Conservation (phyloP, 1,284 basidiomycete genomes). For the Phlebopus sp. region DNA sequence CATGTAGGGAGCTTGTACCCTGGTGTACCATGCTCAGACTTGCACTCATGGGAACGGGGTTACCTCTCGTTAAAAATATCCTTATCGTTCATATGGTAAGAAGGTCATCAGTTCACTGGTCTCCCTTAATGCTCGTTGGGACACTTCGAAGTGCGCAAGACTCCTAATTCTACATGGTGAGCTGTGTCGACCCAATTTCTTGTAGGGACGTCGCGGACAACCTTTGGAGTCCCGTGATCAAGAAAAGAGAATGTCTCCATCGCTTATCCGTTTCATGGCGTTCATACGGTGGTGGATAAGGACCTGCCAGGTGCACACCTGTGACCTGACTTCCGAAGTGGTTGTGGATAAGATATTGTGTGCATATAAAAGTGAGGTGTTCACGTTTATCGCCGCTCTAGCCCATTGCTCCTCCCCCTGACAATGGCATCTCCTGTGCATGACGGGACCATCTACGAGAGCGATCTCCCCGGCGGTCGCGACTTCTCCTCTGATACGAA, state of each 20-base stretch:
- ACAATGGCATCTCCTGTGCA: background rate
- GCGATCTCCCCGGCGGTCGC: background rate
- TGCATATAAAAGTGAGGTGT: background rate
- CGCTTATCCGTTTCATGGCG: background rate
- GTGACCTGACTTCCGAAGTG: background rate
- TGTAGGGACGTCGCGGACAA: too few species aligned
- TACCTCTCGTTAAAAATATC: conserved; percentile 2
- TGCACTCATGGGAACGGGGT: background rate
- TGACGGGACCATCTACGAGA: conserved; percentile 4
- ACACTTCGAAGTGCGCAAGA: background rate
- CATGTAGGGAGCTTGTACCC: background rate
- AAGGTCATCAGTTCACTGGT: background rate
- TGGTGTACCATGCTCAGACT: background rate
- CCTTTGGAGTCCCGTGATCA: too few species aligned
- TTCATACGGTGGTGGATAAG: background rate
- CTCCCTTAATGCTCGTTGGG: background rate
- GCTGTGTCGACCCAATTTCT: too few species aligned
- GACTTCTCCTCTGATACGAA: background rate
- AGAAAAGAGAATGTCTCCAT: too few species aligned
- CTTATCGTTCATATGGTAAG: conserved; percentile 3
- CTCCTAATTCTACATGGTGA: too few species aligned
- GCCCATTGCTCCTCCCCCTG: background rate
- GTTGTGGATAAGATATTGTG: conserved; percentile 1
- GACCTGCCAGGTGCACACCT: background rate
- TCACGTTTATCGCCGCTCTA: background rate